Evolutionary conservation across 2,329 filamentous ascomycete species (phyloP), one percentile per base, ranked within the genome.

Genomic region (Zasmidium citrigriseum): DNA sequence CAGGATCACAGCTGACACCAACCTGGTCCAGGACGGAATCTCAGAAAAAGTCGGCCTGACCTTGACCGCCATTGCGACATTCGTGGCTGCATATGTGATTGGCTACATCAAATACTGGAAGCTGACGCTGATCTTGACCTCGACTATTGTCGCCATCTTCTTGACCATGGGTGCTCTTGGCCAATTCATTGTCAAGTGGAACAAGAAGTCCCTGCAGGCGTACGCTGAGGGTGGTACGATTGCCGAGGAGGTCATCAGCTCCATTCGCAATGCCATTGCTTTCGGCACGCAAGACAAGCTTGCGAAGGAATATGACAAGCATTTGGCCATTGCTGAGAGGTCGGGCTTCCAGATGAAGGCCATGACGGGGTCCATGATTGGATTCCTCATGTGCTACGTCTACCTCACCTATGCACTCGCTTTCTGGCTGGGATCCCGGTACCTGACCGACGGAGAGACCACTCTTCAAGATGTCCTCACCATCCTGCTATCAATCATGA

Each of bases 91-190:
- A 16, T 96, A 96, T 65, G 80, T 97, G 56, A 93, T 99, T 64
- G 91, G 89, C 2, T 98, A 96, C 72, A 76, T 93, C 75, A 90
- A 90, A 69, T 96, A 89, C 75, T 97, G 93, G 90, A 96, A 95
- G 75, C 80, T 98, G 63, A 95, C 95, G 0, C 78, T 97, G 52
- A 97, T 99, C 66, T 83, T 96, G 41, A 83, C 86, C 22, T 93
- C 90, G 0, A 91, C 90, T 1, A 87, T 98, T 61, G 79, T 93
- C 46, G 90, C 91, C 1, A 85, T 98, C 51, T 75, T 91, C n/a
- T 62, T 90, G 14, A 82, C 89, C 64, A 95, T 96, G 87, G 90
- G 88, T 46, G 77, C 80, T 52, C 86, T 89, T 14, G 90, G 89
- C 3, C 79, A 77, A 2, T 90, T 91, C 68, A 89, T 96, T 67